Base-by-base conservation (phyloP, 1,139 yeast genomes). In the Taphrina communis region DNA sequence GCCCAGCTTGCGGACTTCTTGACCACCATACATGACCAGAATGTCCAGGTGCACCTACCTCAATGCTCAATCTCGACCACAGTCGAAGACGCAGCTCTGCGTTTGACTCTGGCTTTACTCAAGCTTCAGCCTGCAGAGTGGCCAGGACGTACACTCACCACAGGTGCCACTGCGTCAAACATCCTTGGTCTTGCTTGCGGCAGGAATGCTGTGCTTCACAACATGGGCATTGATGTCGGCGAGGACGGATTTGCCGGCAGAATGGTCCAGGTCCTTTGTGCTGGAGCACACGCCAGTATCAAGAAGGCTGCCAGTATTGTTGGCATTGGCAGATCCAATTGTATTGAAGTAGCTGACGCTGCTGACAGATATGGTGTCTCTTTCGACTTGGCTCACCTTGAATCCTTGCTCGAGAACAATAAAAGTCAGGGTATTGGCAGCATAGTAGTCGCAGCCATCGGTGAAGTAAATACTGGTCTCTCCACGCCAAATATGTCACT, bases 141-240 rank as follows among this genome's bases (percentile, higher is more conserved):
- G 62, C 62, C 51, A 9, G 62, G 62, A 31, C 42, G 62, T 8
- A 58, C 62, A 1, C 42, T 58, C 39, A 58, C 62, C 17, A 58
- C 62, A 17, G 62, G 62, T 9, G 62, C 62, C 6, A 58, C 62
- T 1, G 51, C 62, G 7, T 58, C 62, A 2, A 58, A 58, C 14
- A 17, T 58, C 38, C 62, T 58, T 31, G 62, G 62, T n/a, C 42
- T 58, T 5, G 62, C 62, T 25, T 58, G 62, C n/a, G 62, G 62
- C 1, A 11, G 62, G 6, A 46, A 42, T 17, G n/a, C 19, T 31
- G 62, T 31, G n/a, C 62, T 58, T 12, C 38, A 25, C 1, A 17
- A 19, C 5, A 2, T 42, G 38, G 52, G 52, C 2, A n/a, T 58
- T 31, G 62, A 58, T 44, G 53, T 44, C 12, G 62, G 62, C 41